These are phyloP conservation scores for Urochloa ruziziensis DNA, from an alignment of 176 grass and related monocot genomes.

Conservation along the genomic window DNA sequence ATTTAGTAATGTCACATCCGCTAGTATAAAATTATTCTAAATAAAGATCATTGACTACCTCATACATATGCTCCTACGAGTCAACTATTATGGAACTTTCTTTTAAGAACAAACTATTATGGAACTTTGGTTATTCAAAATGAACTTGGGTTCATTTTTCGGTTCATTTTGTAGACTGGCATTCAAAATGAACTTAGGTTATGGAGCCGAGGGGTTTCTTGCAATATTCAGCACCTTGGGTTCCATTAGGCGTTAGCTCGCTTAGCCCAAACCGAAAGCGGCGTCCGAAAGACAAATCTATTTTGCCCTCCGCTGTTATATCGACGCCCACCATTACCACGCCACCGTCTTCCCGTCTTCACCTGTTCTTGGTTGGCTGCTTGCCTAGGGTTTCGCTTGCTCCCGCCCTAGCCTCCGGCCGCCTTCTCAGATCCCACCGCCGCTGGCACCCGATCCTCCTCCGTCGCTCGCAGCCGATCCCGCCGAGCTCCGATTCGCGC, in stretches of 20 bases:
- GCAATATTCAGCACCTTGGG: not conserved
- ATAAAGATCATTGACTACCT: no score
- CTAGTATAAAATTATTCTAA: no score
- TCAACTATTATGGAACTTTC: no score
- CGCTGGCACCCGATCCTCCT: constrained; percentile 35
- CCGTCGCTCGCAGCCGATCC: constrained; percentile 1
- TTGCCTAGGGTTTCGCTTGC: constrained; percentile 45
- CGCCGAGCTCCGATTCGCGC: constrained; percentile 26
- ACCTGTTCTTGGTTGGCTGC: not conserved
- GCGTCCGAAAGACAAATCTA: constrained; percentile 46
- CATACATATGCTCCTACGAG: no score
- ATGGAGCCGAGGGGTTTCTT: not conserved
- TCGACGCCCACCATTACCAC: constrained; percentile 47
- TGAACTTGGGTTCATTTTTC: no score
- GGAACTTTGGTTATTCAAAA: no score
- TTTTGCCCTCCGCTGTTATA: constrained; percentile 56
- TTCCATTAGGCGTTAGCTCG: not conserved
- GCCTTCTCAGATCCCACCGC: constrained; percentile 35
- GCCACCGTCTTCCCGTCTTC: constrained; percentile 28
- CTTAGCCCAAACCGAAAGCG: constrained; percentile 16
- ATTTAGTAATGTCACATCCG: no score
- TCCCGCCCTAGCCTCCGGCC: not conserved
- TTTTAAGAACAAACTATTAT: no score
- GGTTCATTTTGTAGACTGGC: not conserved
- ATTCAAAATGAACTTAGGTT: no score